Evolutionary conservation across 108 stramenopile genomes (phyloP), one percentile per base, ranked within the genome.

Genomic region (Cylindrotheca closterium): DNA sequence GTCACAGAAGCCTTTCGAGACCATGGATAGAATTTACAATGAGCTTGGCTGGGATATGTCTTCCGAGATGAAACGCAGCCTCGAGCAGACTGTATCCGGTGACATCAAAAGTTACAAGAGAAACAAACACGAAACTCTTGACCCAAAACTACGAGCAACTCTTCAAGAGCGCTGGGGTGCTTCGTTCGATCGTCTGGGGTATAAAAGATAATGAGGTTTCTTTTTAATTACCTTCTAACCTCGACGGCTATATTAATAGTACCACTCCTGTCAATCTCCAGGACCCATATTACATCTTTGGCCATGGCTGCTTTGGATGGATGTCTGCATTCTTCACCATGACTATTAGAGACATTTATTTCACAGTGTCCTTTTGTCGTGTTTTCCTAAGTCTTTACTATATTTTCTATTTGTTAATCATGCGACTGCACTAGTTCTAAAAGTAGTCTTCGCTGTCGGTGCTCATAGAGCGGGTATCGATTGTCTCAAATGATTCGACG

Each of bases 151-250:
- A 0, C 53, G 64, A 50, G 0, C 12, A 51, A 47, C 51, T 3
- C 55, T 78, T 47, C 31, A 60, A 42, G 30, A 67, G 24, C 65
- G 77, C 52, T 78, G 77, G 77, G 64, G 63, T n/a, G 26, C 21
- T 17, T 59, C 63, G 15, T 78, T 72, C 56, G 71, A 71, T 25
- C 25, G 42, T 17, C 64, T 78, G 19, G 77, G 66, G 0, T 78
- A 78, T 42, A 47, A 0, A 18, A 64, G 28, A 22, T 32, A 74
- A 47, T n/a, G 28, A 61, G 10, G 10, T 42, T n/a, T n/a, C n/a
- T n/a, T n/a, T n/a, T n/a, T n/a, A n/a, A n/a, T n/a, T n/a, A n/a
- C n/a, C n/a, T n/a, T n/a, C n/a, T n/a, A n/a, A n/a, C n/a, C n/a
- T n/a, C n/a, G n/a, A n/a, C n/a, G n/a, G n/a, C n/a, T n/a, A n/a